Percentiles rank a stretch among this genome's conserved stretches.
phyloP scores from a whole-genome alignment of 2,329 filamentous ascomycete species.

The Ceratocystis albifundus region DNA sequence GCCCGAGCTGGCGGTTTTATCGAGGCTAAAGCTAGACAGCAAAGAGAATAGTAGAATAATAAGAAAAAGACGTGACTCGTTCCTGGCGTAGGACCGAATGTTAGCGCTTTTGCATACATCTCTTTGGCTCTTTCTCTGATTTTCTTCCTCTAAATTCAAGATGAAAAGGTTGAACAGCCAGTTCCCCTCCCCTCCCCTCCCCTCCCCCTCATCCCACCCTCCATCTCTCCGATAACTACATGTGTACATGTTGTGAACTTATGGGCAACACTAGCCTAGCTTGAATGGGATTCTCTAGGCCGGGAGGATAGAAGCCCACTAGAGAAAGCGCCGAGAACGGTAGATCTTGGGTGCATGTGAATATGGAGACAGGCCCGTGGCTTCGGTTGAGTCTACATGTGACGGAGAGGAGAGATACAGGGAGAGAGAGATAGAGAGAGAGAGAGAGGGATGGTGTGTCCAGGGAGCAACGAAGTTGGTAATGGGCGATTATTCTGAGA shows the following conservation, averaged over 20 bases:
- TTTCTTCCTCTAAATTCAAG: too few species aligned
- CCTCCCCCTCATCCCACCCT: too few species aligned
- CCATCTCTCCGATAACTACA: background rate
- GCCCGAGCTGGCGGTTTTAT: background rate
- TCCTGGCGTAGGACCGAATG: background rate
- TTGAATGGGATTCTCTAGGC: background rate
- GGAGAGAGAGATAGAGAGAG: background rate
- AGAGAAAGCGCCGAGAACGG: slow-evolving; percentile 3
- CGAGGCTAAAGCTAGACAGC: background rate
- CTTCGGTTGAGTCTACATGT: background rate
- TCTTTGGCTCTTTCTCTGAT: background rate
- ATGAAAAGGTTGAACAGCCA: too few species aligned
- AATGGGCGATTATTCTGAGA: background rate
- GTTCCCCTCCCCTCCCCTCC: too few species aligned
- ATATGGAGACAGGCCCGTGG: background rate
- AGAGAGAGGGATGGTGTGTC: background rate
- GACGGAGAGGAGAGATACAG: background rate
- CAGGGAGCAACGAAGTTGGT: background rate
- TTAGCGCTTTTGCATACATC: background rate
- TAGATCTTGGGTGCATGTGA: background rate
- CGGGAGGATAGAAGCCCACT: background rate
- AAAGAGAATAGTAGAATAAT: background rate
- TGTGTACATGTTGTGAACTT: background rate
- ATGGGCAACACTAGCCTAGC: background rate
- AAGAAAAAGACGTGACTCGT: background rate